Conservation (phyloP, 805 yeast species). For the Scheffersomyces stipitis region DNA sequence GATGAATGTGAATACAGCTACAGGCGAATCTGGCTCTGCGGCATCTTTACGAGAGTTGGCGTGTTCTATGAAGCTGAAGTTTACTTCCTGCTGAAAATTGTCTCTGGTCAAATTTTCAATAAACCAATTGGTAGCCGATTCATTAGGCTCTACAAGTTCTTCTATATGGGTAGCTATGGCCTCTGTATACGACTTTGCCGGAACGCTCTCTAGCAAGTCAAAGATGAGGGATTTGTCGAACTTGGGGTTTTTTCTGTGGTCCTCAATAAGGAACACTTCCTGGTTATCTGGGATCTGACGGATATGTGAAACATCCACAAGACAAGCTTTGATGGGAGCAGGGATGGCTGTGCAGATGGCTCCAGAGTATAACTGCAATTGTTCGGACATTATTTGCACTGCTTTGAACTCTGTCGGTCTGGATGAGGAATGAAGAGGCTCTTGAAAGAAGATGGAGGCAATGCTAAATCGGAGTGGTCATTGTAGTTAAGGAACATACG, state of each 20-base stretch:
- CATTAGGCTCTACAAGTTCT: slow-evolving; percentile 46
- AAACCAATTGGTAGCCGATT: slow-evolving; percentile 8
- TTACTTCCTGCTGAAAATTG: not conserved
- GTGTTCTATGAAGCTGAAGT: slow-evolving; percentile 5
- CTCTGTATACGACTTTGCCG: slow-evolving; percentile 29
- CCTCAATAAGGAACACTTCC: slow-evolving; percentile 72
- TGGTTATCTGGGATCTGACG: slow-evolving; percentile 92
- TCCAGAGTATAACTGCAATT: slow-evolving; percentile 67
- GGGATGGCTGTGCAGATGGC: slow-evolving; percentile 52
- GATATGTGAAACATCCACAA: slow-evolving; percentile 73
- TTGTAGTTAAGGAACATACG: no score
- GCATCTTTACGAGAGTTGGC: slow-evolving; percentile 11
- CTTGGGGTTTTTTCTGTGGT: slow-evolving; percentile 15
- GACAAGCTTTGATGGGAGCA: slow-evolving; percentile 47
- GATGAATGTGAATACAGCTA: slow-evolving; percentile 47
- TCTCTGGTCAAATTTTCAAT: slow-evolving; percentile 6
- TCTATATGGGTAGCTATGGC: slow-evolving; percentile 55
- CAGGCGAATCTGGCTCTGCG: slow-evolving; percentile 10
- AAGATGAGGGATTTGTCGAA: slow-evolving; percentile 60
- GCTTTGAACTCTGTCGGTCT: no score
- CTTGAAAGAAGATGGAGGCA: no score
- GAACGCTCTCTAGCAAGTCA: slow-evolving; percentile 59
- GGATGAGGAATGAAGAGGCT: no score
- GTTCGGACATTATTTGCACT: slow-evolving; percentile 5
- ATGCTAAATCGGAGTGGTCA: no score